Conservation (phyloP, 192 early-diverging fungal species). For the Obelidium mucronatum region DNA sequence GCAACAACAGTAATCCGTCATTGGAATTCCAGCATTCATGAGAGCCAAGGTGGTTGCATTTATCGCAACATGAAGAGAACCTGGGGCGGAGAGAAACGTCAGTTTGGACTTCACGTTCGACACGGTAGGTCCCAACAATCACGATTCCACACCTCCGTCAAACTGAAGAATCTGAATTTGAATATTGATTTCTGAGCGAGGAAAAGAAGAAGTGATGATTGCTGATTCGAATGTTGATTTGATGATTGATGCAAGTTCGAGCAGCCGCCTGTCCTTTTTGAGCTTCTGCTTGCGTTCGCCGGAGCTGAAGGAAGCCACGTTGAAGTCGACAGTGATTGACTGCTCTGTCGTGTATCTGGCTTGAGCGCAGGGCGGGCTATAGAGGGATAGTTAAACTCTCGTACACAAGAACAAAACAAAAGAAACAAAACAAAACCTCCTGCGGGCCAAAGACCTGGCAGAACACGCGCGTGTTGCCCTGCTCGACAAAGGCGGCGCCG, state of each 20-base stretch:
- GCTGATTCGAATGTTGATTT: slow-evolving; percentile 93
- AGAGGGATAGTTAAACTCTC: neutral
- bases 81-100: slow-evolving; percentile 33
- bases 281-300: slow-evolving; percentile 84
- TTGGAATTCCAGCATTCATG: slow-evolving; percentile 87
- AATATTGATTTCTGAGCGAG: slow-evolving; percentile 92
- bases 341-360: neutral
- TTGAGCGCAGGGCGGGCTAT: slow-evolving; percentile 3
- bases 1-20: slow-evolving; percentile 80
- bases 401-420: neutral
- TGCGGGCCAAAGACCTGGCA: slow-evolving; percentile 92
- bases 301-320: slow-evolving; percentile 89
- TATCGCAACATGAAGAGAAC: slow-evolving; percentile 70
- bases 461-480: slow-evolving; percentile 94
- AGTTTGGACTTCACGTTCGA: neutral
- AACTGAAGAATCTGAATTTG: slow-evolving; percentile 92
- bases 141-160: slow-evolving; percentile 80
- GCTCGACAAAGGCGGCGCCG: slow-evolving; percentile 93
- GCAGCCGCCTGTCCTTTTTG: slow-evolving; percentile 85
- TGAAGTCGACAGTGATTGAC: slow-evolving; percentile 88
- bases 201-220: slow-evolving; percentile 74
- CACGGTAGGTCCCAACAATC: slow-evolving; percentile 77
- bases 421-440: slow-evolving; percentile 60
- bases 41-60: slow-evolving; percentile 66
- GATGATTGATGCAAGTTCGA: slow-evolving; percentile 86